Conservation (phyloP, 2,329 filamentous ascomycete genomes). For the Verticillium alfalfae region DNA sequence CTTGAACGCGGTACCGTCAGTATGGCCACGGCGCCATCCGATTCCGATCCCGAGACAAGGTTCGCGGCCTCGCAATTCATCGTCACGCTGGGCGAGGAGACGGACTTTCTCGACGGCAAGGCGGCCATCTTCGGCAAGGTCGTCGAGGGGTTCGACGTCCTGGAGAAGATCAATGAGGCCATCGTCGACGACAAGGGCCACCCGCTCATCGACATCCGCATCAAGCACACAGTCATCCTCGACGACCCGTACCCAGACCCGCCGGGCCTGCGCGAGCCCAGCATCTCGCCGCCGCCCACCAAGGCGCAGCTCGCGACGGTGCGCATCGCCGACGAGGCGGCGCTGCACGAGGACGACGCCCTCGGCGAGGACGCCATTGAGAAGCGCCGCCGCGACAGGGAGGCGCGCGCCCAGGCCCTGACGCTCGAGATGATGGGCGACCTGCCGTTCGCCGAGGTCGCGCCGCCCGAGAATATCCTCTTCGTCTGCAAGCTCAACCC, state of each 20-base stretch:
- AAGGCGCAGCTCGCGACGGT: slow-evolving; percentile 86
- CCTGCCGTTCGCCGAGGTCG: slow-evolving; percentile 93
- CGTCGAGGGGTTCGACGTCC: slow-evolving; percentile 87
- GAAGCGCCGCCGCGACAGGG: slow-evolving; percentile 74
- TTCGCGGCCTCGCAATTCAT: slow-evolving; percentile 90
- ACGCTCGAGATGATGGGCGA: slow-evolving; percentile 98
- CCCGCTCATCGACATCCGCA: slow-evolving; percentile 88
- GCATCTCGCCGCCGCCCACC: slow-evolving; percentile 73
- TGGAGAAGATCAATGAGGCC: slow-evolving; percentile 88
- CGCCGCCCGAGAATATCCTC: slow-evolving; percentile 91
- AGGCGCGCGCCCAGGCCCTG: slow-evolving; percentile 88
- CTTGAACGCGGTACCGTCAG: slow-evolving; percentile 86
- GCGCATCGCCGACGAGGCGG: slow-evolving; percentile 84
- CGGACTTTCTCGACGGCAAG: slow-evolving; percentile 87
- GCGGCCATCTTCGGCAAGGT: slow-evolving; percentile 94
- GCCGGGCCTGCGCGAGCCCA: slow-evolving; percentile 66
- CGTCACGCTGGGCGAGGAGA: slow-evolving; percentile 81
- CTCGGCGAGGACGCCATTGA: slow-evolving; percentile 75
- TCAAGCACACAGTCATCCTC: slow-evolving; percentile 85
- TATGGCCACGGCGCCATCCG: slow-evolving; percentile 85
- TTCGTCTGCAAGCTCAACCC: slow-evolving; percentile 99
- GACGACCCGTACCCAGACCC: slow-evolving; percentile 92
- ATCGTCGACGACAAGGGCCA: slow-evolving; percentile 83
- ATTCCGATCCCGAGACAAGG: slow-evolving; percentile 72
- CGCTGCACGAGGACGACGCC: slow-evolving; percentile 65